phyloP scores from a whole-genome alignment of 73 alveolate genomes.

The Uronychia setigera region DNA sequence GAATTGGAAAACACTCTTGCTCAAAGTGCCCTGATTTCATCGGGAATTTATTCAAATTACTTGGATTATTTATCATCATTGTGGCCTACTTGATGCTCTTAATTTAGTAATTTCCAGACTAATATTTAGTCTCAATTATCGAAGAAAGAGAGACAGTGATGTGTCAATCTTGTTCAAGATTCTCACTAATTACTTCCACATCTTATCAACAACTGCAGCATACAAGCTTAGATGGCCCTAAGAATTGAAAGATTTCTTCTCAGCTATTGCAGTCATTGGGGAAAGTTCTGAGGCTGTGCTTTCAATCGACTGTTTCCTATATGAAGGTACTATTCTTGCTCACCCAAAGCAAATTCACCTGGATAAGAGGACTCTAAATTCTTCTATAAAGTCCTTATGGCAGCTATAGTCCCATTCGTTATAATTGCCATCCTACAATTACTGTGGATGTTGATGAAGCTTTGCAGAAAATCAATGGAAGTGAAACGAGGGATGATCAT shows the following conservation, averaged over 20 bases:
- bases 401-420: neutral
- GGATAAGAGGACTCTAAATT: too few relatives aligned
- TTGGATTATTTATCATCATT: conserved; percentile 15
- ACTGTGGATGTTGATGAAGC: too few relatives aligned
- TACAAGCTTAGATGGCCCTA: conserved; percentile 56
- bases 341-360: neutral
- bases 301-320: conserved; percentile 55
- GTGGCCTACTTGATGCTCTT: conserved; percentile 7
- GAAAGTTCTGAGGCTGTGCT: conserved; percentile 36
- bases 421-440: neutral
- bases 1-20: conserved; percentile 34
- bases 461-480: too few relatives aligned
- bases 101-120: neutral
- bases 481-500: too few relatives aligned
- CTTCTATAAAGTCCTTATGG: conserved; percentile 8
- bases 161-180: conserved; percentile 42
- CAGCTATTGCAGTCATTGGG: conserved; percentile 17
- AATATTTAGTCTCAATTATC: conserved; percentile 16
- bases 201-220: conserved; percentile 37
- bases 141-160: conserved; percentile 32
- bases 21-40: conserved; percentile 29
- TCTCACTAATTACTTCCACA: conserved; percentile 55
- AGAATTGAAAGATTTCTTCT: conserved; percentile 18
- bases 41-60: conserved; percentile 21
- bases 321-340: too few relatives aligned